Evolutionary conservation across 768 basidiomycete species (phyloP), one percentile per base, ranked within the genome.

Genomic region (Mrakia blollopis): DNA sequence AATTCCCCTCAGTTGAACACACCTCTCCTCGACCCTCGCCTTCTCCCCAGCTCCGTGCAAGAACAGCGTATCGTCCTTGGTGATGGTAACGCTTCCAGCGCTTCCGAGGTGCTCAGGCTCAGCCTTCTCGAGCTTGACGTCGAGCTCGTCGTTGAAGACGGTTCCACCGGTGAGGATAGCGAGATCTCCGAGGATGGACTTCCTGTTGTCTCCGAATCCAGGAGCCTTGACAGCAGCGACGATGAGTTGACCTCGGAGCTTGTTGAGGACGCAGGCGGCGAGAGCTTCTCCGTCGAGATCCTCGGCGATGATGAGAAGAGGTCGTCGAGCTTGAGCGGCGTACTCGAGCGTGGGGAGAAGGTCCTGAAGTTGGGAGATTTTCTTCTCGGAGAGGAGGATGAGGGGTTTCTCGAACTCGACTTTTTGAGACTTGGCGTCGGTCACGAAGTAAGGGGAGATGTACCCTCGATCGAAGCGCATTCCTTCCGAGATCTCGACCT

Each of bases 381-480:
- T 99, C 90, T 98, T 98, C 87, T 99, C 96, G 76, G 90, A 91
- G 73, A 99, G 88, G 63, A 98, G 89, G 81, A 98, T 90, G 81
- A 90, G 86, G 23, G 96, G 96, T 86, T 98, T 98, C 86, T 99
- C 96, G 79, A 97, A 92, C 84, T 98, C 95, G 86, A 91, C 91
- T 84, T 92, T 93, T 84, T 98, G 96, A 62, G 88, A 82, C 89
- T 98, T 98, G 87, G 95, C 92, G 86, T 99, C 94, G 80, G 96
- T 98, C 85, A 99, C 90, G 84, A 98, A 97, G 89, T 98, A 98
- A 0, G 95, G 93, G 1, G 92, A 94, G 85, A 98, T 96, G 88
- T 89, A 99, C 30, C 96, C 96, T 73, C 96, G 92, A 89, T 99
- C 96, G 86, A 99, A 98, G 82, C 94, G 90, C 96, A 99, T 99